Evolutionary conservation across 768 basidiomycete genomes (phyloP), one percentile per base, ranked within the genome.

Genomic region (Mrakia gelida): DNA sequence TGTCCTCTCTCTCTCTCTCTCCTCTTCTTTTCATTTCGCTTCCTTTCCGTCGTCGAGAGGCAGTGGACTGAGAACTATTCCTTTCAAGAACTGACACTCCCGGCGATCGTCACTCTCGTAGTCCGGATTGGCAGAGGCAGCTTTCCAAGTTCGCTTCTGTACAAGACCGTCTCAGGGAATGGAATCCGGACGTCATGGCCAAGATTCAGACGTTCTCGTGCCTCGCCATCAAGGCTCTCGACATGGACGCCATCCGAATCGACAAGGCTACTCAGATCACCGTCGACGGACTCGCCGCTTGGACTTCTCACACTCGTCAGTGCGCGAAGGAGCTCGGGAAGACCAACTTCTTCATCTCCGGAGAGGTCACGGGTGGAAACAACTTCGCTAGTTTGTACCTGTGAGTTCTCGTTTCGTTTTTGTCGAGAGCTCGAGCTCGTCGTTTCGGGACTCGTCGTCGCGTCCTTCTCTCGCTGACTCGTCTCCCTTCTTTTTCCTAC

Each of bases 361-460:
- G 95, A 65, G 95, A 97, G 86, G 92, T 97, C 70, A 97, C 95
- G 11, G 95, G 94, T 86, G 95, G 94, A 76, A 91, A 97, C 84
- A 90, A 89, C 1, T 96, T 96, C 82, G 94, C 93, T 15, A 86
- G 94, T 0, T 85, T 96, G 16, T 97, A 96, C 84, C 85, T 92
- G 92, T 92, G 82, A 80, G 91, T 87, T 71, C 28, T 59, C 34
- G n/a, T 61, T 30, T 70, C 75, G 30, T 52, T 43, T 41, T 71
- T 43, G 30, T 3, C 49, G 15, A 52, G 49, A 21, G 16, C 18
- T 52, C 45, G 45, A 45, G 28, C 67, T 34, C 30, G 38, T 26
- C 32, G 30, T 38, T 52, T 32, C 61, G 73, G 6, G 28, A 3
- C 30, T 15, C 34, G 49, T 34, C 34, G 38, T 49, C 34, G 54